Evolutionary conservation across 2,329 filamentous ascomycete species (phyloP), one percentile per base, ranked within the genome.

Genomic region (Chaetomium strumarium): DNA sequence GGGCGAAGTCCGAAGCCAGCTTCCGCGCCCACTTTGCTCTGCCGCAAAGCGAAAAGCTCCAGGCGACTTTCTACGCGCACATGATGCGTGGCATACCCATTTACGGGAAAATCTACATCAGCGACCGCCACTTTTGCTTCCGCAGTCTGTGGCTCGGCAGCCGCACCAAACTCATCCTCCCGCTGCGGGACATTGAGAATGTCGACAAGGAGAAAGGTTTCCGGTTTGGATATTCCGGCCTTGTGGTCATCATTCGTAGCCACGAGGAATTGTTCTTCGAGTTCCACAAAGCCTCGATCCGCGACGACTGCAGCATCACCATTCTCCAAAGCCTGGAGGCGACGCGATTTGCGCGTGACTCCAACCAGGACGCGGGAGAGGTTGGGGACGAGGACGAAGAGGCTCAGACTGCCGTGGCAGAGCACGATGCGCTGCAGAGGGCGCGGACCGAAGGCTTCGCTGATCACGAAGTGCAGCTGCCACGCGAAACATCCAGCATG

Each of bases 221-320:
- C 65, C 83, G 91, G 1, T 88, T 95, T 62, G 89, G 90, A 7
- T 96, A 95, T 62, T 86, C 89, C 17, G 93, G 91, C 5, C 78
- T 99, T 38, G 90, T 96, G 0, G 75, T 97, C n/a, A 87, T 95
- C 5, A 95, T 99, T 58, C 84, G 87, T 49, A 93, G 91, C 0
- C 90, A 96, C 56, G 93, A 97, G 67, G 93, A 97, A 68, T 73
- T 99, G 1, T 97, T 97, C 68, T 97, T 99, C 63, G 92, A 99
- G 67, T 97, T 97, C 64, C 80, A 81, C 48, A 80, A 84, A 44
- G 75, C 80, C 1, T 90, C 90, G 33, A 77, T 85, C 52, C 84
- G 93, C 50, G 92, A 99, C 63, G 92, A 97, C 67, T 96, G 91
- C 64, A 83, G 86, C 2, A 81, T 95, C 30, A 95, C 87, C 5